Conservation (phyloP, 148 eudicot genomes). For the Euryodendron excelsum region DNA sequence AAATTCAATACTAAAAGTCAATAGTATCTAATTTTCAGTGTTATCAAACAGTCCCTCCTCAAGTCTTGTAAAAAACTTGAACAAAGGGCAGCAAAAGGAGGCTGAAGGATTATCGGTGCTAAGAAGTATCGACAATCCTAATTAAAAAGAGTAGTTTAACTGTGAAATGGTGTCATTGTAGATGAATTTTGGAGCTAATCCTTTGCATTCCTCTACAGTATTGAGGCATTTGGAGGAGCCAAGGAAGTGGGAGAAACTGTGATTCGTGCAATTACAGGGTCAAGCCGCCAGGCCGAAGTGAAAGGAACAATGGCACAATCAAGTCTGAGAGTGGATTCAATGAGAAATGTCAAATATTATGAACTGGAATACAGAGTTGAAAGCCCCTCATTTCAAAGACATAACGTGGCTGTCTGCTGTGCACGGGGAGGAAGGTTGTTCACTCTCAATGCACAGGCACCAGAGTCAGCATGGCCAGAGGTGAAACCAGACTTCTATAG, state of each 20-base stretch:
- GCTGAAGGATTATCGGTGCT: too few species aligned
- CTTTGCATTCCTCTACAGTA: slow-evolving; percentile 39
- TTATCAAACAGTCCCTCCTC: too few species aligned
- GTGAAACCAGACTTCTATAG: slow-evolving; percentile 55
- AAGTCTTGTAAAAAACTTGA: too few species aligned
- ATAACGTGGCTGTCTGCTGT: slow-evolving; percentile 85
- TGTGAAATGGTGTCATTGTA: neutral
- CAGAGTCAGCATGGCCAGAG: slow-evolving; percentile 69
- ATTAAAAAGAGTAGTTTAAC: neutral
- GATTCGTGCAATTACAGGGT: slow-evolving; percentile 52
- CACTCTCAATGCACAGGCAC: slow-evolving; percentile 85
- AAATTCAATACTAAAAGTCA: too few species aligned
- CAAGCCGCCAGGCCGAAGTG: slow-evolving; percentile 44
- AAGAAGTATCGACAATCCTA: too few species aligned
- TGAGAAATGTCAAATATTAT: slow-evolving; percentile 55
- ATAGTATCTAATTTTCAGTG: too few species aligned
- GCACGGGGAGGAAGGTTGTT: slow-evolving; percentile 60
- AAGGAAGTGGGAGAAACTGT: slow-evolving; percentile 78
- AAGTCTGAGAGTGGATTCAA: slow-evolving; percentile 52
- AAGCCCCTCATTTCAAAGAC: slow-evolving; percentile 68
- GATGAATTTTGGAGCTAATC: neutral
- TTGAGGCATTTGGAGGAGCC: slow-evolving; percentile 89
- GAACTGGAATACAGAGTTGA: slow-evolving; percentile 74
- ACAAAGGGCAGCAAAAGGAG: too few species aligned
- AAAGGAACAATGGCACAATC: slow-evolving; percentile 61